These are phyloP conservation scores for Tulasnella calospora DNA, from an alignment of 768 basidiomycete species.

Conservation along the genomic window DNA sequence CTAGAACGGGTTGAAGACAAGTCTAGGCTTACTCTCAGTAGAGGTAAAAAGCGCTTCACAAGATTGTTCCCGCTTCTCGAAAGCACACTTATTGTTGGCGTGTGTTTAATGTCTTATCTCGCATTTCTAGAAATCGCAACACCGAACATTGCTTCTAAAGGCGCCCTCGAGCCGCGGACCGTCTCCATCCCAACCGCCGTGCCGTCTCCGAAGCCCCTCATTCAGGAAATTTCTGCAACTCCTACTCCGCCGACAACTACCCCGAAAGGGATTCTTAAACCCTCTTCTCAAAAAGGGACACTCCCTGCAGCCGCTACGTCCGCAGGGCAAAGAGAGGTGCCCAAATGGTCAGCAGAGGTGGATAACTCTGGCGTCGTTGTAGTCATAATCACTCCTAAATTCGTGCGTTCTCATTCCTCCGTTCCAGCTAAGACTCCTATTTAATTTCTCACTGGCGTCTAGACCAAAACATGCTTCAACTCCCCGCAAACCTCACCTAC, in stretches of 20 bases:
- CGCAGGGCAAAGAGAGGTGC: neutral
- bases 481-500: slow-evolving; percentile 40
- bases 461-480: slow-evolving; percentile 41
- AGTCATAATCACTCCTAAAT: slow-evolving; percentile 49
- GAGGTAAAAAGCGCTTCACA: slow-evolving; percentile 23
- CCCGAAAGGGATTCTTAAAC: neutral
- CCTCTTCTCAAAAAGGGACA: neutral
- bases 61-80: neutral
- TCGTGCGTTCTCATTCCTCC: slow-evolving; percentile 45
- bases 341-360: slow-evolving; percentile 20
- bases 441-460: neutral
- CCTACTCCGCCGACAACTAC: neutral
- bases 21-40: slow-evolving; percentile 27
- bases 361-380: slow-evolving; percentile 42
- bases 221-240: slow-evolving; percentile 43
- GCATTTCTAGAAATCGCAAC: slow-evolving; percentile 46
- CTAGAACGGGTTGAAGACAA: slow-evolving; percentile 28
- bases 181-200: slow-evolving; percentile 51
- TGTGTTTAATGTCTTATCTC: neutral
- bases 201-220: slow-evolving; percentile 40
- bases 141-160: slow-evolving; percentile 75
- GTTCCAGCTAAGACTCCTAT: neutral
- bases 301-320: neutral
- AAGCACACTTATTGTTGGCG: neutral
- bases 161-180: slow-evolving; percentile 55